phyloP scores from a whole-genome alignment of 202 grass and related monocot species.

The Schoenoplectus triqueter region DNA sequence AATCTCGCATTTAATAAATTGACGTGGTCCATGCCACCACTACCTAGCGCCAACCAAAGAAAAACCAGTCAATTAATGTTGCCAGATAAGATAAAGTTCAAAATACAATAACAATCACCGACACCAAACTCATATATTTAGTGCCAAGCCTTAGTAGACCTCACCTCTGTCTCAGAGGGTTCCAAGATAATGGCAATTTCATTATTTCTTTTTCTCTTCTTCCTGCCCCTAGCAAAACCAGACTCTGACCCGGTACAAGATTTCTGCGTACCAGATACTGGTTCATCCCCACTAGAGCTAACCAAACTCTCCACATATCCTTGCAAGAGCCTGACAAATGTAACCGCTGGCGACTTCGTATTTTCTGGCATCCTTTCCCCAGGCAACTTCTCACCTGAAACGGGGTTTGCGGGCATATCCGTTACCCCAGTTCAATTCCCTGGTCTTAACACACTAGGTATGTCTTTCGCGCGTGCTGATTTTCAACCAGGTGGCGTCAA shows the following conservation, averaged over 20 bases:
- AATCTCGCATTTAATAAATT: slow-evolving; percentile 5
- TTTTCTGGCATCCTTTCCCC: slow-evolving; percentile 57
- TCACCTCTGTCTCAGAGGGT: slow-evolving; percentile 22
- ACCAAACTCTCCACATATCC: slow-evolving; percentile 50
- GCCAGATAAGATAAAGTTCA: not conserved
- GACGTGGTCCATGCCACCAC: not conserved
- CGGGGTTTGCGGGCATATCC: slow-evolving; percentile 67
- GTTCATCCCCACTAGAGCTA: slow-evolving; percentile 46
- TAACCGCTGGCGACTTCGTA: slow-evolving; percentile 66
- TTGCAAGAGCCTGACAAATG: slow-evolving; percentile 59
- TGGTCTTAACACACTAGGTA: slow-evolving; percentile 66
- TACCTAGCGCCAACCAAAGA: not conserved
- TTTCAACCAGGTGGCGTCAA: slow-evolving; percentile 68
- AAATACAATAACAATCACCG: slow-evolving; percentile 21
- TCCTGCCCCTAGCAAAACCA: slow-evolving; percentile 38
- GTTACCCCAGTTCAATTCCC: slow-evolving; percentile 65
- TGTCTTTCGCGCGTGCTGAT: slow-evolving; percentile 85
- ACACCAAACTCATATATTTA: slow-evolving; percentile 13
- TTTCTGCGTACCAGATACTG: slow-evolving; percentile 81
- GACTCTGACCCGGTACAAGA: slow-evolving; percentile 73
- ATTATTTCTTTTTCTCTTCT: slow-evolving; percentile 33
- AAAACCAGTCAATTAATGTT: not conserved
- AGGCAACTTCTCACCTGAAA: slow-evolving; percentile 62
- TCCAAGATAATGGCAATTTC: slow-evolving; percentile 36
- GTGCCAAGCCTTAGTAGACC: not conserved